Evolutionary conservation across 768 basidiomycete species (phyloP).

Genomic region (Candolleomyces aberdarensis): DNA sequence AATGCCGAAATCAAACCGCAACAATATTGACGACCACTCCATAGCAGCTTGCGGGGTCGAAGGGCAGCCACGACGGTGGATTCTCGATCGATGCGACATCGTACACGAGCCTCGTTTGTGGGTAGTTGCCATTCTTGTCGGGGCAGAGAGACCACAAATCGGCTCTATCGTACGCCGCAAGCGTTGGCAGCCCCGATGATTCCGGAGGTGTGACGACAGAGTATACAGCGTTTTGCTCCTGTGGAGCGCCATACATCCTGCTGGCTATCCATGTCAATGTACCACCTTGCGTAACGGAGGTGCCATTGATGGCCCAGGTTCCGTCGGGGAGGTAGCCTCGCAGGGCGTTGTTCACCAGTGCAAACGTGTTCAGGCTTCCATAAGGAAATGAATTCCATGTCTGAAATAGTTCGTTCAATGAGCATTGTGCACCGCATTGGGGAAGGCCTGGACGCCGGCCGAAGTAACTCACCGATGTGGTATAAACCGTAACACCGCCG

Average conservation of each 20-base stretch:
- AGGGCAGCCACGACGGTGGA: conserved; percentile 16
- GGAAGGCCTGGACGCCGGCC: neutral
- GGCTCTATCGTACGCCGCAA: conserved; percentile 27
- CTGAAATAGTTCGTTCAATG: conserved; percentile 18
- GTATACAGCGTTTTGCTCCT: conserved; percentile 25
- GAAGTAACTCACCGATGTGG: conserved; percentile 36
- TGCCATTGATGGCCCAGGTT: conserved; percentile 36
- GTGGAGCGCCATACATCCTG: conserved; percentile 21
- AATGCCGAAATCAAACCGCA: neutral
- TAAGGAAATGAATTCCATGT: conserved; percentile 48
- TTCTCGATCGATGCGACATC: conserved; percentile 23
- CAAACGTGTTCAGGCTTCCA: conserved; percentile 40
- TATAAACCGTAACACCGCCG: conserved; percentile 33
- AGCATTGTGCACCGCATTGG: neutral
- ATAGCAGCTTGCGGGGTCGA: conserved; percentile 28
- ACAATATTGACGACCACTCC: conserved; percentile 27
- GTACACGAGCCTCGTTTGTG: conserved; percentile 36
- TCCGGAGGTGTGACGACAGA: conserved; percentile 21
- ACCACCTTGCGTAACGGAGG: conserved; percentile 24
- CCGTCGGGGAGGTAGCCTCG: conserved; percentile 30
- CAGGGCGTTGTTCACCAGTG: conserved; percentile 34
- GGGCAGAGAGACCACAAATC: conserved; percentile 39
- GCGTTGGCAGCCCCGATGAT: conserved; percentile 16
- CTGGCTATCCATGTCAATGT: conserved; percentile 36
- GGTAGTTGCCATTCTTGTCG: conserved; percentile 14